Conservation (phyloP, 2,329 filamentous ascomycete species). For the Fusarium acutatum region DNA sequence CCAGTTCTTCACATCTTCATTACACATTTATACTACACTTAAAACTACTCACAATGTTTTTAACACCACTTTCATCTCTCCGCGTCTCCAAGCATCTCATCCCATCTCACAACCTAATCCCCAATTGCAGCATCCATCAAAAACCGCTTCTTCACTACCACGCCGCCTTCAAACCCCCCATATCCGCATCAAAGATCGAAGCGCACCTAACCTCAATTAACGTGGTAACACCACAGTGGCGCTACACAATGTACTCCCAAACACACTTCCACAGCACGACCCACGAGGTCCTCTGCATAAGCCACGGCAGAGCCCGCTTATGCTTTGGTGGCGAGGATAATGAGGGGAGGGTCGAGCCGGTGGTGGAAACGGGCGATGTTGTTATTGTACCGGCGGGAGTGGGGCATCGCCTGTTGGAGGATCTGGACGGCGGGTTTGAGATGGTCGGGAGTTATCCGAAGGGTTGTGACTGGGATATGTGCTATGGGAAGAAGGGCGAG, state of each 20-base stretch:
- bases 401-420: conserved; percentile 68
- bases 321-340: conserved; percentile 75
- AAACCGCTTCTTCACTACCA: conserved; percentile 75
- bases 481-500: conserved; percentile 66
- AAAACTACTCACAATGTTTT: conserved; percentile 2
- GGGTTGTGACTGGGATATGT: conserved; percentile 74
- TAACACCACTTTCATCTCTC: conserved; percentile 54
- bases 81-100: conserved; percentile 67
- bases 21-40: too few relatives aligned
- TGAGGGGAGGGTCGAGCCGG: conserved; percentile 61
- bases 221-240: conserved; percentile 71
- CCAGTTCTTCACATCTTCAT: not conserved
- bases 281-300: conserved; percentile 72
- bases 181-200: conserved; percentile 61
- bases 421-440: conserved; percentile 62
- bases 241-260: conserved; percentile 72
- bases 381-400: conserved; percentile 73
- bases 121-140: conserved; percentile 71
- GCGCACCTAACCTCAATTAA: conserved; percentile 61
- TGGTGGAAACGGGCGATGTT: conserved; percentile 67
- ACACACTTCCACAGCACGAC: conserved; percentile 74
- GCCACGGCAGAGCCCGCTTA: conserved; percentile 64
- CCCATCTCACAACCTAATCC: conserved; percentile 62
- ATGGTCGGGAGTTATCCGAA: conserved; percentile 74
- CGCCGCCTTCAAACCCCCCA: conserved; percentile 56